These are phyloP conservation scores for Geranium rotundifolium DNA, from an alignment of 345 rosid species.

Conservation along the genomic window DNA sequence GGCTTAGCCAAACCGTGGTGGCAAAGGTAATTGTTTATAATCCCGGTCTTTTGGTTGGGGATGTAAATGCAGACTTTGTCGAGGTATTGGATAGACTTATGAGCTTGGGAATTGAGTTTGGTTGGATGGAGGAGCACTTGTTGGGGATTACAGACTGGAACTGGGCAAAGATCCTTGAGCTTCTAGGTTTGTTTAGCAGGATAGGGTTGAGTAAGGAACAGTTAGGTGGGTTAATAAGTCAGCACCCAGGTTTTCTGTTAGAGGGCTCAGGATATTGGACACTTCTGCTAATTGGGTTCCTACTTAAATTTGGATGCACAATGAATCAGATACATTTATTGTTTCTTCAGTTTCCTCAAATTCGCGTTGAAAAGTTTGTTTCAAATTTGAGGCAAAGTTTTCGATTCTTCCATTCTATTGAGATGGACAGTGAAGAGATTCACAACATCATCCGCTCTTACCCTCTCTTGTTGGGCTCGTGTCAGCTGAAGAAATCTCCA, in stretches of 20 bases:
- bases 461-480: slow-evolving; percentile 36
- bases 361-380: slow-evolving; percentile 32
- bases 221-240: slow-evolving; percentile 37
- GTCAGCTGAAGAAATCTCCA: slow-evolving; percentile 41
- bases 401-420: slow-evolving; percentile 35
- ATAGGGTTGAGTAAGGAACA: slow-evolving; percentile 24
- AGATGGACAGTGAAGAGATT: slow-evolving; percentile 44
- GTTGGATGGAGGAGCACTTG: slow-evolving; percentile 38
- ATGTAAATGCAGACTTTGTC: slow-evolving; percentile 26
- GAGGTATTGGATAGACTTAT: slow-evolving; percentile 39
- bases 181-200: slow-evolving; percentile 30
- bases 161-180: slow-evolving; percentile 45
- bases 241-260: slow-evolving; percentile 43
- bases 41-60: slow-evolving; percentile 51
- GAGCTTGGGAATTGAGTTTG: slow-evolving; percentile 31
- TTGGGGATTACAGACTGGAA: slow-evolving; percentile 22
- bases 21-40: slow-evolving; percentile 31
- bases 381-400: slow-evolving; percentile 43
- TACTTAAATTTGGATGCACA: slow-evolving; percentile 47
- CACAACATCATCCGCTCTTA: slow-evolving; percentile 35
- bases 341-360: slow-evolving; percentile 45
- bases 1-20: slow-evolving; percentile 32
- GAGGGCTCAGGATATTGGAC: slow-evolving; percentile 42
- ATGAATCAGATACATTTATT: slow-evolving; percentile 26
- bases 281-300: slow-evolving; percentile 32